Evolutionary conservation across 202 grass and related monocot species (phyloP).

Genomic region (Saccharum hybrid): DNA sequence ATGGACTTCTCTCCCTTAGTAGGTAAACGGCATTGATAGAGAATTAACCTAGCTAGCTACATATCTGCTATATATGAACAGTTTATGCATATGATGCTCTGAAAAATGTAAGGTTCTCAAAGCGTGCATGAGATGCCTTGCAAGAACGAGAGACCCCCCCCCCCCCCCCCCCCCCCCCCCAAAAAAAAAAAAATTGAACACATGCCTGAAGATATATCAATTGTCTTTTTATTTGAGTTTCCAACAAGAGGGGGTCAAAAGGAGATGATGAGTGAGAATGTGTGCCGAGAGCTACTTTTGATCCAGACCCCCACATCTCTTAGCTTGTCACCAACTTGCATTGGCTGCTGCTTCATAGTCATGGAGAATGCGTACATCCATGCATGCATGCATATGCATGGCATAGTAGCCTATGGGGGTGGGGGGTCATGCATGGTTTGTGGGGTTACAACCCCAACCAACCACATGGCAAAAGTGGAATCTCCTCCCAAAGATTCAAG

Average conservation of each 20-base stretch:
- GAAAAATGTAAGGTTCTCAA: background rate
- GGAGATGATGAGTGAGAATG: constrained; percentile 9
- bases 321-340: constrained; percentile 10
- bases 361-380: constrained; percentile 22
- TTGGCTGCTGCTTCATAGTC: background rate
- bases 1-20: too few relatives aligned
- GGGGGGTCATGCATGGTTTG: background rate
- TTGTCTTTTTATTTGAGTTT: too few relatives aligned
- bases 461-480: constrained; percentile 42
- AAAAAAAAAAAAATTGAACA: background rate
- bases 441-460: constrained; percentile 24
- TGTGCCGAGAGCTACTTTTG: constrained; percentile 12
- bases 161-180: too few relatives aligned
- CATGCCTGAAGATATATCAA: background rate
- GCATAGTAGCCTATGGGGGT: background rate
- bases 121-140: background rate
- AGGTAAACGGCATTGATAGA: too few relatives aligned
- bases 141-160: too few relatives aligned
- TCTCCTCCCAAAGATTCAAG: constrained; percentile 47
- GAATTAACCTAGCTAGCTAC: too few relatives aligned
- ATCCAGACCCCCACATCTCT: constrained; percentile 22
- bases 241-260: background rate
- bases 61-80: too few relatives aligned
- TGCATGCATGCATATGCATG: background rate
- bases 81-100: background rate